Evolutionary conservation across 2,329 filamentous ascomycete genomes (phyloP).

Genomic region (Neophaeococcomyces aloes): DNA sequence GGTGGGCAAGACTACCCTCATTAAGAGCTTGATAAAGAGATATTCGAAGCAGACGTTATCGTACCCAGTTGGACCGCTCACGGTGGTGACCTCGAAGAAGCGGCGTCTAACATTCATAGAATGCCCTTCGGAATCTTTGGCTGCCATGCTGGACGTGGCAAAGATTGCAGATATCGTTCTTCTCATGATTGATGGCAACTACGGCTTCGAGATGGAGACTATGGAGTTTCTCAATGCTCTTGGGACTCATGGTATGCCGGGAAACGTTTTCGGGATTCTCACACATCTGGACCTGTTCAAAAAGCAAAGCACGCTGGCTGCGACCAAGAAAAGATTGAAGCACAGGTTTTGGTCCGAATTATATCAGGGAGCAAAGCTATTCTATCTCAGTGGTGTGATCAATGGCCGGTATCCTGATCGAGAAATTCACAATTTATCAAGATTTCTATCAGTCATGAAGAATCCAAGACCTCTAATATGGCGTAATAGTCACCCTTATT

Average conservation of each 20-base stretch:
- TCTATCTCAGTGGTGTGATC: conserved; percentile 91
- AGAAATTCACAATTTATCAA: conserved; percentile 87
- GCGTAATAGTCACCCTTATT: conserved; percentile 93
- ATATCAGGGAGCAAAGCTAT: conserved; percentile 92
- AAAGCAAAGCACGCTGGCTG: conserved; percentile 82
- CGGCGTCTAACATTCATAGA: conserved; percentile 91
- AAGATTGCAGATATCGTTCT: conserved; percentile 97
- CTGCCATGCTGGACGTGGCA: conserved; percentile 91
- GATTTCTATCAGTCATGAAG: conserved; percentile 98
- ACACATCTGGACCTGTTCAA: conserved; percentile 93
- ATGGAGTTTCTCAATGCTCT: conserved; percentile 98
- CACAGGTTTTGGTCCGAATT: conserved; percentile 93
- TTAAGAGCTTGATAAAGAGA: conserved; percentile 86
- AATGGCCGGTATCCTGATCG: conserved; percentile 95
- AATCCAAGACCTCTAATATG: conserved; percentile 92
- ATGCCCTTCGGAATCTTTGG: conserved; percentile 85
- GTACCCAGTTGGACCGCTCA: conserved; percentile 82
- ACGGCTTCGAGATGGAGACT: conserved; percentile 98
- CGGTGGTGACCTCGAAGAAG: conserved; percentile 91
- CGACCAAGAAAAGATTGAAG: conserved; percentile 93
- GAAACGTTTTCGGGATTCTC: conserved; percentile 93
- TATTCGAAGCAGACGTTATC: conserved; percentile 94
- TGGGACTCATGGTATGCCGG: conserved; percentile 91
- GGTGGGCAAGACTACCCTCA: conserved; percentile 87
- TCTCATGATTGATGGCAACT: conserved; percentile 97